Conservation (phyloP, 2,329 filamentous ascomycete genomes). For the Diaporthe eres region DNA sequence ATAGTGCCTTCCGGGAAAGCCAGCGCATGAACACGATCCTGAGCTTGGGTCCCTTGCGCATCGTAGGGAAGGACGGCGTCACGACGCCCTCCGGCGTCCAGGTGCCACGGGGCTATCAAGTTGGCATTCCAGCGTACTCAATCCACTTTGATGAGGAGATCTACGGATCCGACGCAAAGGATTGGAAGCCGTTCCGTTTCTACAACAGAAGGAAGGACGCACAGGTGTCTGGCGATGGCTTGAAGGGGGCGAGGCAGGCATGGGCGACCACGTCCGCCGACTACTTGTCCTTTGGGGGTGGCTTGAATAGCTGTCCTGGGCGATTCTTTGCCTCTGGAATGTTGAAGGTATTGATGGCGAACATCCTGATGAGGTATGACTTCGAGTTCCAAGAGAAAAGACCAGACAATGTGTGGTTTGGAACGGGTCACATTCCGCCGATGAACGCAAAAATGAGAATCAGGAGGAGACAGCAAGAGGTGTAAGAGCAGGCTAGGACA, state of each 20-base stretch:
- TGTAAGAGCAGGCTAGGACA: constrained; percentile 9
- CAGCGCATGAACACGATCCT: constrained; percentile 57
- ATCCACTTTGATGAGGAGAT: constrained; percentile 52
- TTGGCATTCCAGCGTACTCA: constrained; percentile 54
- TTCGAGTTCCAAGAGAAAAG: constrained; percentile 46
- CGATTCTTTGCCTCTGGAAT: constrained; percentile 56
- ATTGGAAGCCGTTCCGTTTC: constrained; percentile 57
- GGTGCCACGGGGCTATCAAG: constrained; percentile 53
- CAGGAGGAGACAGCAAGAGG: constrained; percentile 42
- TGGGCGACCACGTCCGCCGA: constrained; percentile 52
- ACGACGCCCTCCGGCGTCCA: constrained; percentile 52
- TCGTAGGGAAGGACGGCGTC: constrained; percentile 52
- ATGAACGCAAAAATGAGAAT: constrained; percentile 49
- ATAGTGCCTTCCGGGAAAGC: constrained; percentile 58
- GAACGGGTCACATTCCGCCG: constrained; percentile 48
- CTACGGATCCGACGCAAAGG: constrained; percentile 49
- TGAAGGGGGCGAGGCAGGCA: constrained; percentile 44
- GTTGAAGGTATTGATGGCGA: constrained; percentile 53
- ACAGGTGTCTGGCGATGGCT: constrained; percentile 27
- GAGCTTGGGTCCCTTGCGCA: constrained; percentile 53
- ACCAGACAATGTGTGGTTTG: constrained; percentile 51
- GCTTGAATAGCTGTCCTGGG: constrained; percentile 56
- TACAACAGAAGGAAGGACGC: constrained; percentile 28
- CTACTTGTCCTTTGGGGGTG: constrained; percentile 54
- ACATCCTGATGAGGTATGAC: constrained; percentile 47